Evolutionary conservation across 345 rosid genomes (phyloP).

Genomic region (Moringa oleifera): DNA sequence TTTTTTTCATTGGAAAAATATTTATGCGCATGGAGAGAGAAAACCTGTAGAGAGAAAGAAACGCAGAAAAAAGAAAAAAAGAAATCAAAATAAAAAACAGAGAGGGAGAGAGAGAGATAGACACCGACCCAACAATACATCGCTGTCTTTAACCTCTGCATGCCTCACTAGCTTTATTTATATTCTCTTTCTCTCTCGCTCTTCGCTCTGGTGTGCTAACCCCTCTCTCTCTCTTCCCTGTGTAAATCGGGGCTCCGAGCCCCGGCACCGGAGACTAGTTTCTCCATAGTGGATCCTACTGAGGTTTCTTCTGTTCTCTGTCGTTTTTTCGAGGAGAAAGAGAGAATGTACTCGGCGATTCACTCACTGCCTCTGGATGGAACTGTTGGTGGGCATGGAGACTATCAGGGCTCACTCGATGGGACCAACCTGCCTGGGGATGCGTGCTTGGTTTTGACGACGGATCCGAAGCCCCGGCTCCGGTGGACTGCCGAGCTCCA

Average conservation of each 20-base stretch:
- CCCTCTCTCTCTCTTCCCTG: background rate
- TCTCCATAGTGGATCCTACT: background rate
- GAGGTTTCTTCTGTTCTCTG: background rate
- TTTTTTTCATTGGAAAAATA: too few relatives aligned
- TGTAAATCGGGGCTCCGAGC: background rate
- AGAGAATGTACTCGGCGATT: conserved; percentile 64
- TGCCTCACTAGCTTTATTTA: background rate
- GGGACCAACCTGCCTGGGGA: conserved; percentile 64
- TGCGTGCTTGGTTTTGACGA: conserved; percentile 74
- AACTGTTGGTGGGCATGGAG: conserved; percentile 29
- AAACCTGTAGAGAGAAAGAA: too few relatives aligned
- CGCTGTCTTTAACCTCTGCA: conserved; percentile 26
- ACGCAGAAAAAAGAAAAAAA: background rate
- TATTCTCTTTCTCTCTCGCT: background rate
- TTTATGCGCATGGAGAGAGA: too few relatives aligned
- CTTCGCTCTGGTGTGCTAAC: background rate
- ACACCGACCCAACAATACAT: conserved; percentile 22
- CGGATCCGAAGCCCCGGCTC: conserved; percentile 96
- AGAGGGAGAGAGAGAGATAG: conserved; percentile 10
- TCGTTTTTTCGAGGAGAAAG: conserved; percentile 4
- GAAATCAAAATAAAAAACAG: background rate
- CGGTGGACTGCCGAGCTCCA: conserved; percentile 98
- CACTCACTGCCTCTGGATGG: conserved; percentile 72
- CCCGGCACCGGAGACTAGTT: background rate
- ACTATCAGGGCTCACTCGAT: conserved; percentile 44